phyloP scores from a whole-genome alignment of 2,329 filamentous ascomycete species.

The Colletotrichum cordylinicola region DNA sequence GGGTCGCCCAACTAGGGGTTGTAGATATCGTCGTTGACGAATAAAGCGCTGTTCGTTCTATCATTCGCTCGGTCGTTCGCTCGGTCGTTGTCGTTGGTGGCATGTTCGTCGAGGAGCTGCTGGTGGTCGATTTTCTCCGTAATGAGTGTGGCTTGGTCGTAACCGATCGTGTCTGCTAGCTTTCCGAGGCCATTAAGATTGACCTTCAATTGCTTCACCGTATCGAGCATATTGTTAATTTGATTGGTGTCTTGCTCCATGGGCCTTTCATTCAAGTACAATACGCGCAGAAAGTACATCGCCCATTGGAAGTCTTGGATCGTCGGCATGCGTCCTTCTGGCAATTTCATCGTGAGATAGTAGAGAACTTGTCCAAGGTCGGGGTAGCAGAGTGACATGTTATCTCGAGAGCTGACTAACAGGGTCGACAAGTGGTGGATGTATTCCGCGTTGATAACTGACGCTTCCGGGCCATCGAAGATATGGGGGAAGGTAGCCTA shows the following conservation, averaged over 20 bases:
- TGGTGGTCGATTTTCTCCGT: not conserved
- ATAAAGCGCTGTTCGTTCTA: not conserved
- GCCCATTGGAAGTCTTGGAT: not conserved
- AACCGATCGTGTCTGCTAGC: not conserved
- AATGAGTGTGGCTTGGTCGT: not conserved
- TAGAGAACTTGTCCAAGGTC: not conserved
- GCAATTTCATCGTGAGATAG: too few species aligned
- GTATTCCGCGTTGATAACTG: not conserved
- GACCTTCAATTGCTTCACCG: not conserved
- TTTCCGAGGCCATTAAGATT: not conserved
- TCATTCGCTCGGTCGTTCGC: not conserved
- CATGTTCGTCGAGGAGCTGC: too few species aligned
- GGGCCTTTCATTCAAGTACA: too few species aligned
- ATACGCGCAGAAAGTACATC: too few species aligned
- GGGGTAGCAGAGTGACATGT: rapidly evolving
- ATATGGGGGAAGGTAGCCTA: rapidly evolving
- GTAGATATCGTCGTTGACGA: not conserved
- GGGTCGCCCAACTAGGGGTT: not conserved
- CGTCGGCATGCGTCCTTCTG: rapidly evolving
- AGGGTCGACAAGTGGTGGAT: not conserved
- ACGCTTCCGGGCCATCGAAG: rapidly evolving
- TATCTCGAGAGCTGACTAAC: not conserved
- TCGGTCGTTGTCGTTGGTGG: too few species aligned
- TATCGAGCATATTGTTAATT: not conserved
- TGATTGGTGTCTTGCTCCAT: too few species aligned